Evolutionary conservation across 176 grass and related monocot genomes (phyloP).

Genomic region (Oryza glumipatula): DNA sequence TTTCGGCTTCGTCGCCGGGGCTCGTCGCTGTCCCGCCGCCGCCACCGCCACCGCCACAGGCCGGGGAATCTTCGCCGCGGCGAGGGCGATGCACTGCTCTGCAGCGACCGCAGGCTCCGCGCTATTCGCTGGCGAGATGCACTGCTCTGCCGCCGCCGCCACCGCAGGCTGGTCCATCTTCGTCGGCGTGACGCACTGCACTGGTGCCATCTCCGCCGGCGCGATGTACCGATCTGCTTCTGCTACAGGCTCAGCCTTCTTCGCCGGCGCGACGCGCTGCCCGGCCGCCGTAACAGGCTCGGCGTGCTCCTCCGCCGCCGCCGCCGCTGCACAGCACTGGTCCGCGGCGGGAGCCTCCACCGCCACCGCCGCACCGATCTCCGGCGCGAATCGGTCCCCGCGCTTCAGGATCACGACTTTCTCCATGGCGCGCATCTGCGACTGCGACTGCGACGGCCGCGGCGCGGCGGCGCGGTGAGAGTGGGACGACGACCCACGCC

Average conservation of each 20-base stretch:
- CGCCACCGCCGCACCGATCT: too few species aligned
- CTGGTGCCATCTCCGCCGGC: neutral
- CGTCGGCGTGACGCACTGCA: neutral
- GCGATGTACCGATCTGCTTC: neutral
- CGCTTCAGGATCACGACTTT: slow-evolving; percentile 41
- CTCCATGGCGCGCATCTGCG: neutral
- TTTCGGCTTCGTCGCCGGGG: neutral
- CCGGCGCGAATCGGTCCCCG: neutral
- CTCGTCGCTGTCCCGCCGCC: neutral
- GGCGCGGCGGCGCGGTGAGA: too few species aligned
- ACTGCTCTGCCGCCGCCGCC: neutral
- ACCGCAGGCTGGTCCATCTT: neutral
- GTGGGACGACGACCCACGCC: neutral
- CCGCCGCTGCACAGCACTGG: neutral
- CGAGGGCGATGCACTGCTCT: too few species aligned
- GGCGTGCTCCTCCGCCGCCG: too few species aligned
- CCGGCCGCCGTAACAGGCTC: neutral
- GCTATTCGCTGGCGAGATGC: too few species aligned
- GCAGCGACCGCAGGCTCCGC: neutral
- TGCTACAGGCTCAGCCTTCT: neutral
- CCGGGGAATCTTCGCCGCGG: neutral
- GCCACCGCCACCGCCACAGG: neutral
- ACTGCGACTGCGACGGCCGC: neutral
- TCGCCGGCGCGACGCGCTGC: neutral
- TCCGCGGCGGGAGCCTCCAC: neutral